A percentile compares a stretch with the other conserved stretches of the same genome.
phyloP scores from a whole-genome alignment of 805 yeast species.

The Saturnispora saitoi region DNA sequence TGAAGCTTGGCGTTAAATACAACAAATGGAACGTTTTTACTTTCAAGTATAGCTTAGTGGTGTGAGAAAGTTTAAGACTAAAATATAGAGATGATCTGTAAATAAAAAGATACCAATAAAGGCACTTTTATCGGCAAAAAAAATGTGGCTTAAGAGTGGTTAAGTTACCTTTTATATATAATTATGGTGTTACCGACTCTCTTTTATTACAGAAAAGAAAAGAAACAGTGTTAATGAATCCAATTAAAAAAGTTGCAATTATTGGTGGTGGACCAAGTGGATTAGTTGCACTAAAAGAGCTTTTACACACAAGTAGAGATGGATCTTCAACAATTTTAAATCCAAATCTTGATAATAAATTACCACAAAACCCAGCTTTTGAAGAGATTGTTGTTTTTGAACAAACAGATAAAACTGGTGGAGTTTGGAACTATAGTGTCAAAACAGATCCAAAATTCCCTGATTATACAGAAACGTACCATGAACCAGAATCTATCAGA shows the following conservation, averaged over 20 bases:
- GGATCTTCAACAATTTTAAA: slow-evolving; percentile 21
- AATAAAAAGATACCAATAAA: too few species aligned
- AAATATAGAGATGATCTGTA: too few species aligned
- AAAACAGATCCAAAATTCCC: slow-evolving; percentile 19
- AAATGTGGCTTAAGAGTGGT: not conserved
- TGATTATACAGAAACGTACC: slow-evolving; percentile 9
- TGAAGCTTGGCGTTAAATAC: not conserved
- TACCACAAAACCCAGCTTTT: slow-evolving; percentile 25
- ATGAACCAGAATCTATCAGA: slow-evolving; percentile 12
- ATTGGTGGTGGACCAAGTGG: slow-evolving; percentile 34
- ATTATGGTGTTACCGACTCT: not conserved
- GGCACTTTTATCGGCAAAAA: not conserved
- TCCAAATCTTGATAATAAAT: not conserved
- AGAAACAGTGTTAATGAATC: not conserved
- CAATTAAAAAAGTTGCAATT: slow-evolving; percentile 28
- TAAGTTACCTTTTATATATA: not conserved
- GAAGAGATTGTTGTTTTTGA: slow-evolving; percentile 33
- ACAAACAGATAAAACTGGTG: slow-evolving; percentile 31
- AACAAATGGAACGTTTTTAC: too few species aligned
- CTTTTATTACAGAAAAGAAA: not conserved
- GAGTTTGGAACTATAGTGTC: slow-evolving; percentile 30
- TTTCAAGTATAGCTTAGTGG: not conserved
- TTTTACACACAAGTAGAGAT: slow-evolving; percentile 22
- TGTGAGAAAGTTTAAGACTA: too few species aligned
- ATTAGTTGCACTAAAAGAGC: slow-evolving; percentile 25